A percentile compares a stretch with the other conserved stretches of the same genome.
phyloP scores from a whole-genome alignment of 2,329 filamentous ascomycete species.

The Chrysoporthe austroafricana region DNA sequence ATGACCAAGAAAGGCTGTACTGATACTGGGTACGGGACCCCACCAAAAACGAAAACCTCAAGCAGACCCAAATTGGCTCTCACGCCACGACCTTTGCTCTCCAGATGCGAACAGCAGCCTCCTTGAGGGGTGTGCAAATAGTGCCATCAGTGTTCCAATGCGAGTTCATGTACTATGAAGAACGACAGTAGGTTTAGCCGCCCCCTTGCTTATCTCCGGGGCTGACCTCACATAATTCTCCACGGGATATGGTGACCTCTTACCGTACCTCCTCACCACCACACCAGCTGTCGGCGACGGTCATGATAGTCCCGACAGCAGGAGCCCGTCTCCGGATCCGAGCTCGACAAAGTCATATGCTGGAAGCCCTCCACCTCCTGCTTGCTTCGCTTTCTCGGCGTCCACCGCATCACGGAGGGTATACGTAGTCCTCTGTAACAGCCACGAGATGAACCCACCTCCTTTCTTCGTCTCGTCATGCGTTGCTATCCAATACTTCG shows the following conservation, averaged over 20 bases:
- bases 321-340: conserved; percentile 58
- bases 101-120: neutral
- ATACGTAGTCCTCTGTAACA: conserved; percentile 51
- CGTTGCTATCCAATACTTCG: conserved; percentile 67
- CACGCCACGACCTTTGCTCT: neutral
- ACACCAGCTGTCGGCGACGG: neutral
- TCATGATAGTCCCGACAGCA: conserved; percentile 45
- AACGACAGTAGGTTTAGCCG: too few species aligned
- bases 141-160: neutral
- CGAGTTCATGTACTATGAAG: too few species aligned
- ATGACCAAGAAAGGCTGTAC: conserved; percentile 7
- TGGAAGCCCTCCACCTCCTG: conserved; percentile 37
- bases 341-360: conserved; percentile 55
- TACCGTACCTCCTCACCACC: neutral
- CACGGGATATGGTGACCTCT: neutral
- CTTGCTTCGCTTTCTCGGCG: conserved; percentile 39
- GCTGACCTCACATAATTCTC: neutral
- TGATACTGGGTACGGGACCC: neutral
- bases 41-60: neutral
- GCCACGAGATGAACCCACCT: conserved; percentile 57
- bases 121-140: neutral
- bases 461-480: conserved; percentile 68
- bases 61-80: neutral
- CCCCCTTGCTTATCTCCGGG: too few species aligned
- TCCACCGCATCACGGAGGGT: conserved; percentile 47